Conservation (phyloP, 1,284 basidiomycete genomes). For the Rhodofomes roseus region DNA sequence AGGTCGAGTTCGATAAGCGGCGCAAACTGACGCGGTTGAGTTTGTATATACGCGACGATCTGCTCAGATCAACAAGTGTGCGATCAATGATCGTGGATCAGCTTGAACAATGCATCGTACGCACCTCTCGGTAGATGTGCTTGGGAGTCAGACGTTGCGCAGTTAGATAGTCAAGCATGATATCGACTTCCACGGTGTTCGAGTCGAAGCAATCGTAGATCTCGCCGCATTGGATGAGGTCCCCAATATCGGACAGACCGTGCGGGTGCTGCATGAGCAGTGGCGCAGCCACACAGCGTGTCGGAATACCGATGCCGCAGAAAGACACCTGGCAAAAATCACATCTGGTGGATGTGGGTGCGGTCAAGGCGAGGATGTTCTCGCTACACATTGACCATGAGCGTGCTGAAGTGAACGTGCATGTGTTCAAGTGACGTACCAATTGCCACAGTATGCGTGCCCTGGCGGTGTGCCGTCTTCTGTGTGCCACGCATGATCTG, state of each 20-base stretch:
- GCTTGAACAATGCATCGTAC: no score
- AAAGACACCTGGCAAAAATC: conserved; percentile 76
- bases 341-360: conserved; percentile 72
- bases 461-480: conserved; percentile 73
- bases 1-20: conserved; percentile 64
- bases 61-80: conserved; percentile 22
- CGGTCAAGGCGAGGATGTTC: conserved; percentile 61
- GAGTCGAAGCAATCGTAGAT: conserved; percentile 74
- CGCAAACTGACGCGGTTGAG: conserved; percentile 57
- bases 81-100: no score
- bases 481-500: conserved; percentile 65
- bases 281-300: conserved; percentile 60
- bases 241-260: conserved; percentile 57
- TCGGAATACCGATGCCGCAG: conserved; percentile 70
- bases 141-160: conserved; percentile 55
- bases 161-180: conserved; percentile 73
- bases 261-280: conserved; percentile 63
- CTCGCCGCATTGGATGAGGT: conserved; percentile 68
- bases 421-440: conserved; percentile 37
- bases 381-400: conserved; percentile 41
- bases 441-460: conserved; percentile 73
- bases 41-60: conserved; percentile 59
- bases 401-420: neutral
- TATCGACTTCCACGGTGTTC: conserved; percentile 73
- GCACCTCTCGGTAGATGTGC: conserved; percentile 71